Percentiles rank a stretch among this genome's conserved stretches.
Evolutionary conservation across 805 yeast genomes (phyloP).

Genomic region (Hemisphaericaspora nanyangensis): DNA sequence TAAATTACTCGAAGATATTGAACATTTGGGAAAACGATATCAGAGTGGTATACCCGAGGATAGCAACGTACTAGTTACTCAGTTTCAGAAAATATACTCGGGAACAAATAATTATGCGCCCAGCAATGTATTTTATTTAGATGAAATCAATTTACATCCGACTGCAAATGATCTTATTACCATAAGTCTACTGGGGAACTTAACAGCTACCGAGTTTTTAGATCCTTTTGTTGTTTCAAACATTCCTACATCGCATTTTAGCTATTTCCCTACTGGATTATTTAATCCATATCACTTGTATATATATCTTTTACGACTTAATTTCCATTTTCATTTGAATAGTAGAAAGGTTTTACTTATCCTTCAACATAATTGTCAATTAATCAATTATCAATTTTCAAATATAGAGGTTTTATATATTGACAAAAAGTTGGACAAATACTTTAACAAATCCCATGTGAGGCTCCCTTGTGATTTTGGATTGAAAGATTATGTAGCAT

Average conservation of each 20-base stretch:
- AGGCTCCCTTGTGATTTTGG: conserved; percentile 9
- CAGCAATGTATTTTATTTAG: conserved; percentile 7
- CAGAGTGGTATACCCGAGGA: not conserved
- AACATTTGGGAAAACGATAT: not conserved
- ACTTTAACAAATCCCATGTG: not conserved
- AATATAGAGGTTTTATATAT: conserved; percentile 8
- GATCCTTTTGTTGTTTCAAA: conserved; percentile 9
- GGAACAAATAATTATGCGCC: conserved; percentile 1
- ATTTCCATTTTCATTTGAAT: conserved; percentile 5
- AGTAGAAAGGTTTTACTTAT: conserved; percentile 7
- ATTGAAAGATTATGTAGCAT: conserved; percentile 5
- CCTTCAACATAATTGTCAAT: conserved; percentile 3
- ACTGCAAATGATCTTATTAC: conserved; percentile 3
- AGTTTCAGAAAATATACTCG: not conserved
- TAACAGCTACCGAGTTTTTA: conserved; percentile 6
- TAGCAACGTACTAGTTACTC: not conserved
- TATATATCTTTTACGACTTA: conserved; percentile 6
- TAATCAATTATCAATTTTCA: conserved; percentile 2
- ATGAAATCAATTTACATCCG: conserved; percentile 9
- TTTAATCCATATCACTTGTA: conserved; percentile 9
- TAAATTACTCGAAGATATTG: not conserved
- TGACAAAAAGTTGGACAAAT: conserved; percentile 5
- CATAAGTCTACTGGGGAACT: conserved; percentile 7
- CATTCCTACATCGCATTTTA: not conserved
- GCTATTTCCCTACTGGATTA: conserved; percentile 10